A percentile compares a stretch with the other conserved stretches of the same genome.
Conservation (phyloP, 1,284 basidiomycete species). For the Puccinia hordei region DNA sequence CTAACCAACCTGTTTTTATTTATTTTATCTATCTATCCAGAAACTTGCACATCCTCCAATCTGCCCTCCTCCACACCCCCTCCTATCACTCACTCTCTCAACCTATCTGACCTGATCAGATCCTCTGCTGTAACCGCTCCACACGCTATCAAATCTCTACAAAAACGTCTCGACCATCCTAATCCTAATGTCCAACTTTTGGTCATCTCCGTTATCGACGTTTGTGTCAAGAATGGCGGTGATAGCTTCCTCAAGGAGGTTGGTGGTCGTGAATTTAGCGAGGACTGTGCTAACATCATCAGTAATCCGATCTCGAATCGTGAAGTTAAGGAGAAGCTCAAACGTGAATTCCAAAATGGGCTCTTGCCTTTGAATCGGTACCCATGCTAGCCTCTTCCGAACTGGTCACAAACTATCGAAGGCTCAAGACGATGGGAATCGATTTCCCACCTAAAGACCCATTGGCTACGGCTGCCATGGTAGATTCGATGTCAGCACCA, state of each 20-base stretch:
- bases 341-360: constrained; percentile 85
- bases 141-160: constrained; percentile 84
- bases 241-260: constrained; percentile 84
- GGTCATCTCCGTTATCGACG: constrained; percentile 81
- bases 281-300: constrained; percentile 81
- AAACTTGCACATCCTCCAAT: constrained; percentile 47
- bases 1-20: not conserved
- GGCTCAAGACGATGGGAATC: constrained; percentile 65
- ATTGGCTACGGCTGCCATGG: constrained; percentile 74
- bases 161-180: constrained; percentile 82
- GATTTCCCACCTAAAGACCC: constrained; percentile 79
- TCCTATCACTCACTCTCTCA: constrained; percentile 44
- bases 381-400: constrained; percentile 68
- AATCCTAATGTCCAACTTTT: constrained; percentile 95
- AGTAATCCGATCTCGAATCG: constrained; percentile 64
- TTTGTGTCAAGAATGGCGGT: constrained; percentile 96
- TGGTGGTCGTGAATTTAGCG: constrained; percentile 86
- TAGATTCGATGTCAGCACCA: constrained; percentile 80
- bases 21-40: not conserved
- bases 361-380: constrained; percentile 81
- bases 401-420: constrained; percentile 66
- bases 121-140: constrained; percentile 83
- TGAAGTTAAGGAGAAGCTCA: constrained; percentile 79
- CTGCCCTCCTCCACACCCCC: constrained; percentile 46
- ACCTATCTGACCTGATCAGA: constrained; percentile 65